Evolutionary conservation across 305 asterid species (phyloP), one percentile per base, ranked within the genome.

Genomic region (Andrographis paniculata): DNA sequence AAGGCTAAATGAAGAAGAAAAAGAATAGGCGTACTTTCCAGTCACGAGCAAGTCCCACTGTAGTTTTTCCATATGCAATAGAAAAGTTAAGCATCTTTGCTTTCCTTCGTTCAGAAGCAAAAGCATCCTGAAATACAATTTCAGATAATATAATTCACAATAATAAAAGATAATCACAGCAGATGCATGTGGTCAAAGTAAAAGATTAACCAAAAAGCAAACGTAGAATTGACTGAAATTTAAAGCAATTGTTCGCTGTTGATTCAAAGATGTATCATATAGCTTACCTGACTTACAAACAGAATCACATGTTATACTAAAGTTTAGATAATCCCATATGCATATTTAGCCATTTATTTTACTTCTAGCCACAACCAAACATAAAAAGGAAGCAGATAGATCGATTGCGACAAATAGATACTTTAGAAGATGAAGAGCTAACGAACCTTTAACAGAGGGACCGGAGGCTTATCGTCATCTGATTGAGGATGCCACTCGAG

Each of bases 1-100:
- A 7, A 11, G 2, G 4, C 14, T 40, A 44, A 18, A 1, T 20
- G 3, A 4, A 18, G 4, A 44, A 20, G 2, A 10, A 22, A 14
- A 21, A 13, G 20, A 16, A 16, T 5, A 43, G 22, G 4, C 22
- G 35, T 72, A 87, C 97, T 94, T 84, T 84, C 99, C 99, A 92
- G 68, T 92, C 95, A 17, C 88, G 94, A 42, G 99, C 78, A 41
- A 92, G 95, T 53, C 99, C 99, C 46, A 81, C 70, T 0, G 77
- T 45, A 12, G 97, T 92, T 76, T 87, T 87, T 43, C 99, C 99
- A 21, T 92, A 92, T 1, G 99, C 99, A 39, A 92, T 92, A 63
- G 99, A 92, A 62, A 92, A 92, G 70, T 92, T 92, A 2, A 92
- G 99, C 99, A 92, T 92, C 82, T 92, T 92, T 21, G 97, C 97